phyloP scores from a whole-genome alignment of 176 grass and related monocot species.

The Melocanna baccifera region DNA sequence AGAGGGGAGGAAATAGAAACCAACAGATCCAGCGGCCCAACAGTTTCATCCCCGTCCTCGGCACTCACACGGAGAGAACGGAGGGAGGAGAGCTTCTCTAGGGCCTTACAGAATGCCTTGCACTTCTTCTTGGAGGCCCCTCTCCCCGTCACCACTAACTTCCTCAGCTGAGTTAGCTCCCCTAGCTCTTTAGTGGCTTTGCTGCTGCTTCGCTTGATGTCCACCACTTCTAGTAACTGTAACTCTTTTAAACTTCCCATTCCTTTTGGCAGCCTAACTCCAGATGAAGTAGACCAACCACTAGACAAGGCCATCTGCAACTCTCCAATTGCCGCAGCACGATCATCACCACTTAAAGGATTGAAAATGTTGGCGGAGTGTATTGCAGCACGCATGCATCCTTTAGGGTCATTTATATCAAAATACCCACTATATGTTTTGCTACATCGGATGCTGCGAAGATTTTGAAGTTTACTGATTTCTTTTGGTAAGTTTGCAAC shows the following conservation, averaged over 20 bases:
- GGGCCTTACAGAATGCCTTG: not conserved
- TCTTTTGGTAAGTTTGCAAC: not conserved
- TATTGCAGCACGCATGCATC: too few species aligned
- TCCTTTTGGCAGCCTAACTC: not conserved
- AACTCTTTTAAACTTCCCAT: not conserved
- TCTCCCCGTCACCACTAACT: not conserved
- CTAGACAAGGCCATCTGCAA: not conserved
- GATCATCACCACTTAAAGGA: not conserved
- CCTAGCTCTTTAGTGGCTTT: constrained; percentile 15
- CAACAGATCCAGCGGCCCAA: not conserved
- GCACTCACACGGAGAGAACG: not conserved
- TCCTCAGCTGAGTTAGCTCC: constrained; percentile 14
- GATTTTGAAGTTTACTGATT: not conserved
- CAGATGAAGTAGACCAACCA: not conserved
- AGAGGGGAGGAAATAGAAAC: not conserved
- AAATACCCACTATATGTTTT: rapidly evolving
- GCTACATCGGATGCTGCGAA: too few species aligned
- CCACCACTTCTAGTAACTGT: constrained; percentile 1
- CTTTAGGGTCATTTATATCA: too few species aligned
- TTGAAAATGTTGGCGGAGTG: too few species aligned
- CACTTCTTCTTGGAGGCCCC: not conserved
- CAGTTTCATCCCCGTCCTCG: rapidly evolving
- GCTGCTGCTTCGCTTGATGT: not conserved
- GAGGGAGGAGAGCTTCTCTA: not conserved
- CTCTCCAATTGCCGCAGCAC: not conserved